Conservation (phyloP, 179 eudicot genomes). For the Spinacia oleracea region DNA sequence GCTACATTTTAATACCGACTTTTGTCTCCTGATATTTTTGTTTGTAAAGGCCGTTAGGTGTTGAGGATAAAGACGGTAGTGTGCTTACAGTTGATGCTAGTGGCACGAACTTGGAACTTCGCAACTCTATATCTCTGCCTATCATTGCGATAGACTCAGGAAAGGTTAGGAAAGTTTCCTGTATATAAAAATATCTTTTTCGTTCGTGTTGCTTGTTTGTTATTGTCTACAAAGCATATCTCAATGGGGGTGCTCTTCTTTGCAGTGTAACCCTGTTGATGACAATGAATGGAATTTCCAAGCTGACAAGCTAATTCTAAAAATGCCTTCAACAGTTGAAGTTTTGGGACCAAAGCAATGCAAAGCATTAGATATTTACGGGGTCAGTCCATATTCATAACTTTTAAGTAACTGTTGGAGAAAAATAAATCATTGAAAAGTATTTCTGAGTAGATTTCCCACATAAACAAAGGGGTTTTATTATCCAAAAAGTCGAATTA, state of each 20-base stretch:
- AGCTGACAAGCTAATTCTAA: conserved; percentile 39
- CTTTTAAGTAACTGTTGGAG: not conserved
- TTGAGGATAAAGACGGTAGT: conserved; percentile 47
- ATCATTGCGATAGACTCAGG: conserved; percentile 54
- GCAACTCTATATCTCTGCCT: conserved; percentile 51
- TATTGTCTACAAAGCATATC: not conserved
- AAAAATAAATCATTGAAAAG: not conserved
- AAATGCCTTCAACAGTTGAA: conserved; percentile 55
- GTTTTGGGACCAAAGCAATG: conserved; percentile 45
- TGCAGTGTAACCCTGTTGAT: conserved; percentile 53
- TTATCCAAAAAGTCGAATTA: not conserved
- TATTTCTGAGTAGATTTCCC: not conserved
- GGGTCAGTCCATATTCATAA: conserved; percentile 44
- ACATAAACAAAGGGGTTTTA: not conserved
- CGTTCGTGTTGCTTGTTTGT: not conserved
- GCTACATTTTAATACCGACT: not conserved
- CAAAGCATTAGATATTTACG: conserved; percentile 50
- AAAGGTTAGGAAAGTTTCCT: conserved; percentile 48
- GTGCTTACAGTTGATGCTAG: conserved; percentile 31
- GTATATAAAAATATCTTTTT: too few relatives aligned
- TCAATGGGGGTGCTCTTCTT: conserved; percentile 7
- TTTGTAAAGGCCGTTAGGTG: conserved; percentile 50
- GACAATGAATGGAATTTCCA: conserved; percentile 51
- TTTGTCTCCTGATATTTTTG: conserved; percentile 21
- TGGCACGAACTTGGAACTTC: conserved; percentile 36